A percentile compares a stretch with the other conserved stretches of the same genome.
Conservation (phyloP, 2,329 filamentous ascomycete species). For the Leptographium wingfieldii region DNA sequence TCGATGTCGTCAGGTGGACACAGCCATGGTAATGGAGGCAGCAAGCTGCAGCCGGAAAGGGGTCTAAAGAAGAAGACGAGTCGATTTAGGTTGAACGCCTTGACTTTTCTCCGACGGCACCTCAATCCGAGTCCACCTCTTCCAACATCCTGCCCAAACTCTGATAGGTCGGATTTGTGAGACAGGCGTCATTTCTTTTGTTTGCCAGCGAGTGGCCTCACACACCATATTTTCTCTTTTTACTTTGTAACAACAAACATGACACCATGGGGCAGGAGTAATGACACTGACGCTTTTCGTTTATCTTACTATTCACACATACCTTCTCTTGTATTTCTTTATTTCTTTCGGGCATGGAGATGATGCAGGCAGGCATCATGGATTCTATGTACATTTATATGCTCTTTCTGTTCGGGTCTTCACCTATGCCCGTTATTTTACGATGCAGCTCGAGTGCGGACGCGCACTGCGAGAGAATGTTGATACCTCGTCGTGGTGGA, state of each 20-base stretch:
- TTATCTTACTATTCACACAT: background rate
- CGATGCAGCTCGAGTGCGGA: background rate
- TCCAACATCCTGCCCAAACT: conserved; percentile 18
- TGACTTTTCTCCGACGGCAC: conserved; percentile 42
- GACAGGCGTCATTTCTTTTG: background rate
- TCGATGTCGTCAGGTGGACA: conserved; percentile 15
- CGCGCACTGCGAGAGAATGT: background rate
- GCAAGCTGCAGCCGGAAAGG: conserved; percentile 23
- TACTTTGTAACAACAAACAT: conserved; percentile 1
- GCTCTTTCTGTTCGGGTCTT: background rate
- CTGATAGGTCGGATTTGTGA: conserved; percentile 5
- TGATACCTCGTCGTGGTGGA: background rate
- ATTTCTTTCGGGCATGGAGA: background rate
- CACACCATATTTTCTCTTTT: background rate
- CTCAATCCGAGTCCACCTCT: conserved; percentile 28
- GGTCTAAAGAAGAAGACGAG: conserved; percentile 49
- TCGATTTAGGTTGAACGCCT: conserved; percentile 49
- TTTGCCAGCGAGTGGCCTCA: conserved; percentile 3
- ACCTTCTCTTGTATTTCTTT: conserved; percentile 1
- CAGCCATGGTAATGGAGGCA: conserved; percentile 30
- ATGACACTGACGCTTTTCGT: background rate
- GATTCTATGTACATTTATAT: background rate
- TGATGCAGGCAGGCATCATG: background rate
- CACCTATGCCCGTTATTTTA: background rate
- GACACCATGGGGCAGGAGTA: conserved; percentile 1